Evolutionary conservation across 495 filamentous ascomycete genomes (phyloP).

Genomic region (Penicillium soppii): DNA sequence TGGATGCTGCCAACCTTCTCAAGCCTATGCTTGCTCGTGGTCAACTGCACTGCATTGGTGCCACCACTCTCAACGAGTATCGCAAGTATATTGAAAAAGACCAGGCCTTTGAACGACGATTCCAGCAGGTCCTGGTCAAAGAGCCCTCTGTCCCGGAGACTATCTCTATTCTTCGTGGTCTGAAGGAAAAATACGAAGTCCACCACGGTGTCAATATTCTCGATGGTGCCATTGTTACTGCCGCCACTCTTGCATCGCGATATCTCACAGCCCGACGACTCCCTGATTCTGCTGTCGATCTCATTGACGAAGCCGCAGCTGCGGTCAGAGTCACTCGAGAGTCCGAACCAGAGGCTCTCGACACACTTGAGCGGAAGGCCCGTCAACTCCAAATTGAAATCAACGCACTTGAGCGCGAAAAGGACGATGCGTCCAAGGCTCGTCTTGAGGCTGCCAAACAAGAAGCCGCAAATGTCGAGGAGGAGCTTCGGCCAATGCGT

Average conservation of each 20-base stretch:
- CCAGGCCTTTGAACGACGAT: constrained; percentile 93
- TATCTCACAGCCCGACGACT: constrained; percentile 89
- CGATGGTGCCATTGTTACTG: constrained; percentile 87
- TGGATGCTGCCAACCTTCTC: constrained; percentile 96
- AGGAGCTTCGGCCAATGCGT: constrained; percentile 86
- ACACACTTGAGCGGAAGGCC: constrained; percentile 83
- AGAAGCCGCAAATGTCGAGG: constrained; percentile 86
- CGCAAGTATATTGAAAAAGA: constrained; percentile 99
- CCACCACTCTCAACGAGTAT: constrained; percentile 92
- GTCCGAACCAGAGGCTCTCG: constrained; percentile 91
- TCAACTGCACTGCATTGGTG: constrained; percentile 96
- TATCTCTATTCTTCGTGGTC: constrained; percentile 91
- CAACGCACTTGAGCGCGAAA: constrained; percentile 87
- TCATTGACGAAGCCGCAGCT: constrained; percentile 94
- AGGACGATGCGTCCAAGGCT: constrained; percentile 84
- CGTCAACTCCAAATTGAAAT: constrained; percentile 96
- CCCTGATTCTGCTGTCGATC: constrained; percentile 93
- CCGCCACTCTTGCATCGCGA: constrained; percentile 83
- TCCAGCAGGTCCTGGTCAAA: constrained; percentile 96
- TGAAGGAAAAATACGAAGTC: constrained; percentile 96
- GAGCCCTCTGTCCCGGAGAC: constrained; percentile 88
- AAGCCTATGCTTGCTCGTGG: constrained; percentile 97
- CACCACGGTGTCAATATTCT: constrained; percentile 97
- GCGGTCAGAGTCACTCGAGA: constrained; percentile 92
- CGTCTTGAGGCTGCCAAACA: constrained; percentile 80